Evolutionary conservation across 2,329 filamentous ascomycete genomes (phyloP), one percentile per base, ranked within the genome.

Genomic region (Emericellopsis cladophorae): DNA sequence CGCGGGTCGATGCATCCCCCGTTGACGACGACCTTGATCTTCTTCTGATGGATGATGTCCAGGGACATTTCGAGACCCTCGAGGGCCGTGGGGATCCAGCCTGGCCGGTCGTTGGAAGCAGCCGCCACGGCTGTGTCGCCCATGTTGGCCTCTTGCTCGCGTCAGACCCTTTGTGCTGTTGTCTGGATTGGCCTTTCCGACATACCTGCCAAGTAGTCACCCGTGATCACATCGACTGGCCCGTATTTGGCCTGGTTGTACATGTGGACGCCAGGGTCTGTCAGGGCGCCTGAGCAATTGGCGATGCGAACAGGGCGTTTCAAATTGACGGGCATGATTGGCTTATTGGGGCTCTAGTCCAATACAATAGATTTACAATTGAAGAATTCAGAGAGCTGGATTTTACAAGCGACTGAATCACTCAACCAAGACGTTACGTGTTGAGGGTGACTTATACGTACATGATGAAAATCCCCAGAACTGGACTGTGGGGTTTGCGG

Each of bases 1-100:
- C 61, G 60, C 0, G 74, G 74, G 42, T 77, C 71, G 14, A 71
- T 60, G 3, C 66, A 70, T 1, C 75, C 74, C 3, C 74, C 74
- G 47, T 78, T 76, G 42, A 75, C 59, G 31, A 74, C 59, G 11
- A 77, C 58, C 44, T 71, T 73, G 54, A 76, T 76, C 0, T 60
- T 50, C 44, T 71, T 66, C 38, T 66, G 54, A 2, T 51, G 44
- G 12, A 55, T 61, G 54, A 45, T 71, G 15, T 53, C 47, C 3
- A 57, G 41, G 0, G 53, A 48, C 45, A 48, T 43, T 18, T 45
- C 37, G 26, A 56, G 41, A 4, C 54, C 54, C 11, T 49, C 48
- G 26, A 50, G 44, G 2, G 52, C 52, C 0, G 46, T 46, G 7
- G 29, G 32, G 10, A 49, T 47, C 40, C 51, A 55, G 21, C 51